Percentiles rank a stretch among this genome's conserved stretches.
These are phyloP conservation scores for Cladosporium colombiae DNA, from an alignment of 2,329 filamentous ascomycete genomes.

Conservation along the genomic window DNA sequence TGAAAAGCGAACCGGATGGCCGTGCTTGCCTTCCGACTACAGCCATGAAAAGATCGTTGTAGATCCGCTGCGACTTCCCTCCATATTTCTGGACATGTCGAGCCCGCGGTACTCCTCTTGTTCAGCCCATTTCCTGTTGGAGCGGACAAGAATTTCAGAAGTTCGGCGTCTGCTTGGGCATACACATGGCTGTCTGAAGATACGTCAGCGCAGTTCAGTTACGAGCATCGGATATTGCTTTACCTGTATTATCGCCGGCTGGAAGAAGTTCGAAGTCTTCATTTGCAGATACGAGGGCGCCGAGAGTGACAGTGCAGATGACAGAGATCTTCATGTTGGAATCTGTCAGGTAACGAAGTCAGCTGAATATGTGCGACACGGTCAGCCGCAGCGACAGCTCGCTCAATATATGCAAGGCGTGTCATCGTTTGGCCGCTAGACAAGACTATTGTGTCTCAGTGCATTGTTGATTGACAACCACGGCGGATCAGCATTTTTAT, in stretches of 20 bases:
- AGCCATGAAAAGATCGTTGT: slow-evolving; percentile 16
- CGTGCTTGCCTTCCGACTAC: slow-evolving; percentile 17
- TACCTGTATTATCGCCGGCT: too few relatives aligned
- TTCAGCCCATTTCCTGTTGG: too few relatives aligned
- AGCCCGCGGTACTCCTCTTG: too few relatives aligned
- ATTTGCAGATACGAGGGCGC: not conserved
- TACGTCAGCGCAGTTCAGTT: too few relatives aligned
- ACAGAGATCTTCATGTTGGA: not conserved
- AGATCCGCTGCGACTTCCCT: too few relatives aligned
- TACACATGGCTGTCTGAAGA: too few relatives aligned
- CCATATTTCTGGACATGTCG: too few relatives aligned
- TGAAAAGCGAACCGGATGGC: slow-evolving; percentile 39
- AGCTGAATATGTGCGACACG: not conserved
- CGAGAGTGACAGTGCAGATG: not conserved
- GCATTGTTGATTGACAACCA: not conserved
- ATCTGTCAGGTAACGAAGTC: not conserved
- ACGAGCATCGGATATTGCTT: too few relatives aligned
- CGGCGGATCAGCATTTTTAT: not conserved
- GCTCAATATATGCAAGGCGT: not conserved
- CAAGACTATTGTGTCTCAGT: not conserved
- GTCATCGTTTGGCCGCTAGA: not conserved
- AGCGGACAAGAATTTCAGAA: too few relatives aligned
- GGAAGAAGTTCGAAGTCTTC: too few relatives aligned
- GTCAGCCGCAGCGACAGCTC: not conserved
- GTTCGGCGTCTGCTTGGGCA: too few relatives aligned